These are phyloP conservation scores for Phytopythium kandeliae DNA, from an alignment of 352 stramenopile genomes.

Conservation along the genomic window DNA sequence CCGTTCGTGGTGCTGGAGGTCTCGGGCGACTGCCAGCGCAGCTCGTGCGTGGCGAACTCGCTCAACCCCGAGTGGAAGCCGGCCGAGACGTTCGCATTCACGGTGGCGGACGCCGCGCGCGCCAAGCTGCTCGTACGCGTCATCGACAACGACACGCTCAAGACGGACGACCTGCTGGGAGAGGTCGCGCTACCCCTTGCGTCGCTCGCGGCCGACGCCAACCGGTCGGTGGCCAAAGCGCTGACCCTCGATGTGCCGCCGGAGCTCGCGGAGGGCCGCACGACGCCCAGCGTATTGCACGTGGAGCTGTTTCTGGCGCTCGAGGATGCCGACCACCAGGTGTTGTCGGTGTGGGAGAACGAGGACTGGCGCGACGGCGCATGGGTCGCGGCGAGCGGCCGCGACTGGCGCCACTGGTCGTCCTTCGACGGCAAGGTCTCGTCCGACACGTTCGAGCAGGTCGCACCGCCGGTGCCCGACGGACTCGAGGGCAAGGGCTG, in stretches of 20 bases:
- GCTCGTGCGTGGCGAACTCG: constrained; percentile 34
- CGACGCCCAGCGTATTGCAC: constrained; percentile 17
- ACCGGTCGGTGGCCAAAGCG: constrained; percentile 42
- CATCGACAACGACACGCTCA: constrained; percentile 65
- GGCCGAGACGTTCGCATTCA: constrained; percentile 68
- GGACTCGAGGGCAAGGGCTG: constrained; percentile 48
- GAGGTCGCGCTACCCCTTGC: constrained; percentile 41
- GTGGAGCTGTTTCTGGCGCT: constrained; percentile 42
- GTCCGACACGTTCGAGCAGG: constrained; percentile 58
- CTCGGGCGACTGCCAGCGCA: constrained; percentile 40
- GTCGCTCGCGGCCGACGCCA: constrained; percentile 38
- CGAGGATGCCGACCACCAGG: constrained; percentile 49
- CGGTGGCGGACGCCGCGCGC: constrained; percentile 32
- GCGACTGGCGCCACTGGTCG: constrained; percentile 48
- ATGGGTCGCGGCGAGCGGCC: constrained; percentile 46
- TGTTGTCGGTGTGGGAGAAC: constrained; percentile 64
- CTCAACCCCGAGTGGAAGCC: constrained; percentile 73
- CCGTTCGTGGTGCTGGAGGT: constrained; percentile 67
- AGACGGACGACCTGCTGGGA: constrained; percentile 57
- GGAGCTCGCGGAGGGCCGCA: constrained; percentile 29
- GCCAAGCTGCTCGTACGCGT: constrained; percentile 49
- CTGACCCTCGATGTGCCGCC: constrained; percentile 43
- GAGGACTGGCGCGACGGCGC: constrained; percentile 39
- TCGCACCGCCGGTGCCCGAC: constrained; percentile 47
- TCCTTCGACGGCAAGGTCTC: constrained; percentile 52